Conservation (phyloP, 176 grass and related monocot genomes). For the Urochloa ruziziensis region DNA sequence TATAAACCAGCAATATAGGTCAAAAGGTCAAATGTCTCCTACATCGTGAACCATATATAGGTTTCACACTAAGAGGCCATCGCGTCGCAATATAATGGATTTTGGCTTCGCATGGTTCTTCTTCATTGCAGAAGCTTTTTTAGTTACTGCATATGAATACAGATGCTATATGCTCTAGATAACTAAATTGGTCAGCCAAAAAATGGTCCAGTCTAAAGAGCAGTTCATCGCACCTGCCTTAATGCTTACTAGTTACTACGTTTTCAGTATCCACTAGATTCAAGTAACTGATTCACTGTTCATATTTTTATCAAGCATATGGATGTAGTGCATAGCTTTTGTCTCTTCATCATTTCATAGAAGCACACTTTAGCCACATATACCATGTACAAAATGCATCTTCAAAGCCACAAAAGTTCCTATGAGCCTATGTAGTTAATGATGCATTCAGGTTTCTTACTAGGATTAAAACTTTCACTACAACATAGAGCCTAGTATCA, state of each 20-base stretch:
- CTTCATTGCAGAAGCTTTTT: neutral
- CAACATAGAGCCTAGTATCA: neutral
- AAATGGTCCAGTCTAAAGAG: neutral
- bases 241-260: neutral
- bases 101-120: neutral
- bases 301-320: neutral
- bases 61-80: neutral
- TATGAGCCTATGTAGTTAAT: too few species aligned
- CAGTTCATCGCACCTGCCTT: neutral
- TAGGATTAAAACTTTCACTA: neutral
- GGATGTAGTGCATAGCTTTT: neutral
- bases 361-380: neutral
- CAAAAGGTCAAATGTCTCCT: conserved; percentile 4
- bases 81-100: neutral
- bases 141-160: neutral
- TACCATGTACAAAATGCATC: neutral
- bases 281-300: neutral
- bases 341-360: neutral
- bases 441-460: neutral
- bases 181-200: neutral
- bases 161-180: neutral
- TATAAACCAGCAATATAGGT: neutral
- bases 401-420: neutral
- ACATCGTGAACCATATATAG: neutral
- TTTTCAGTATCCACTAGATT: neutral